phyloP scores from a whole-genome alignment of 2,329 filamentous ascomycete species.

The Rugonectria rugulosa region DNA sequence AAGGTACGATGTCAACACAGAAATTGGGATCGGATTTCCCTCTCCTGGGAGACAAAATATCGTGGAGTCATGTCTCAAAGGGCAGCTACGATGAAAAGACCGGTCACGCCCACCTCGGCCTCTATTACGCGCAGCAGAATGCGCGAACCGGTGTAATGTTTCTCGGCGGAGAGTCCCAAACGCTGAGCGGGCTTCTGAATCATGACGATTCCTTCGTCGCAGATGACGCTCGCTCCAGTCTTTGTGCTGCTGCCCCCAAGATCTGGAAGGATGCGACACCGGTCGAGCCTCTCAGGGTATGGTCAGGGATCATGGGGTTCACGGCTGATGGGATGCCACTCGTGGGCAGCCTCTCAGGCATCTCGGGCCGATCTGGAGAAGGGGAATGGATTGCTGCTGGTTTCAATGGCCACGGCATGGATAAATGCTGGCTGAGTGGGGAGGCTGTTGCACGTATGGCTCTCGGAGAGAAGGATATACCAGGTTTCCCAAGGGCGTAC shows the following conservation, averaged over 20 bases:
- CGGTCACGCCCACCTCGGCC: slow-evolving; percentile 43
- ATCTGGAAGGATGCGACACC: slow-evolving; percentile 37
- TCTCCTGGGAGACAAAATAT: slow-evolving; percentile 40
- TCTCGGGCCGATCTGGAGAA: slow-evolving; percentile 26
- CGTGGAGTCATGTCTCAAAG: slow-evolving; percentile 56
- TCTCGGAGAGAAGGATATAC: slow-evolving; percentile 30
- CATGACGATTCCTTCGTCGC: slow-evolving; percentile 53
- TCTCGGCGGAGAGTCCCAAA: slow-evolving; percentile 58
- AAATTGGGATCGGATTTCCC: slow-evolving; percentile 44
- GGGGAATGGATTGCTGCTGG: slow-evolving; percentile 58
- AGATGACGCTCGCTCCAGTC: slow-evolving; percentile 41
- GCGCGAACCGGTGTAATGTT: slow-evolving; percentile 53
- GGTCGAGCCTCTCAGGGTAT: slow-evolving; percentile 43
- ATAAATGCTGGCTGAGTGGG: slow-evolving; percentile 58
- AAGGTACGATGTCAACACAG: slow-evolving; percentile 58
- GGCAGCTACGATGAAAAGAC: slow-evolving; percentile 56
- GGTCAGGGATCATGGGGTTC: slow-evolving; percentile 58
- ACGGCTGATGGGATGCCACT: slow-evolving; percentile 57
- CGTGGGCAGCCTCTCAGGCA: slow-evolving; percentile 52
- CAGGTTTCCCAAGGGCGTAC: slow-evolving; percentile 30
- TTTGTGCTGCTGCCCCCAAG: slow-evolving; percentile 46
- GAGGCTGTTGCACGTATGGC: slow-evolving; percentile 45
- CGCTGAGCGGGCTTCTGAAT: slow-evolving; percentile 48
- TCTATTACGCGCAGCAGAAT: slow-evolving; percentile 40
- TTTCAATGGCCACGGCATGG: slow-evolving; percentile 59